Percentiles rank a stretch among this genome's conserved stretches.
Conservation (phyloP, 352 stramenopile genomes). For the Phytophthora idaei region DNA sequence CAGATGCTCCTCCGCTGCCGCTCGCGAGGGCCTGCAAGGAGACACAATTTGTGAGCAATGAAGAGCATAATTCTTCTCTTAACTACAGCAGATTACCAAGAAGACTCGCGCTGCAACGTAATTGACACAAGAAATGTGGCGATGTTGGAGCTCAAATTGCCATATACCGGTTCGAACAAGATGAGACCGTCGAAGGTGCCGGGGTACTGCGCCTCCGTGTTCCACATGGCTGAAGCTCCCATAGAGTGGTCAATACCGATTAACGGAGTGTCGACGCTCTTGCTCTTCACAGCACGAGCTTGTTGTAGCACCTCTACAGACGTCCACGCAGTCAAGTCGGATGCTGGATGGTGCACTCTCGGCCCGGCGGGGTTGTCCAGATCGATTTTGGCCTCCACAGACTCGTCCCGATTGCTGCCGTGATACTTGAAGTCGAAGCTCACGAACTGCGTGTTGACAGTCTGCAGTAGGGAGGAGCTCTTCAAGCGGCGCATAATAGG, state of each 20-base stretch:
- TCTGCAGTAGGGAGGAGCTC: constrained; percentile 36
- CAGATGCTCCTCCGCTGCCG: constrained; percentile 36
- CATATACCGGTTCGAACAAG: constrained; percentile 52
- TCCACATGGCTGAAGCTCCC: constrained; percentile 48
- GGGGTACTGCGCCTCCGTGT: constrained; percentile 36
- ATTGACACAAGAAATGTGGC: constrained; percentile 45
- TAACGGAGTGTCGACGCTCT: constrained; percentile 24
- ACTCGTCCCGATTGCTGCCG: constrained; percentile 51
- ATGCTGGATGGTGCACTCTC: constrained; percentile 42
- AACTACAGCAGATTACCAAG: constrained; percentile 21
- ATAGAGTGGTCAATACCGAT: constrained; percentile 64
- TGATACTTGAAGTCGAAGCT: constrained; percentile 63
- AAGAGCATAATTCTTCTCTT: neutral
- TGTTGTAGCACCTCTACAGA: constrained; percentile 35
- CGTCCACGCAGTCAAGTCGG: constrained; percentile 27
- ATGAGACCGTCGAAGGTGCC: constrained; percentile 55
- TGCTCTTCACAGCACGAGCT: constrained; percentile 23
- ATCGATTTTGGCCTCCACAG: constrained; percentile 28
- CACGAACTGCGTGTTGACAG: constrained; percentile 21
- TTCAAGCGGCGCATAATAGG: constrained; percentile 48
- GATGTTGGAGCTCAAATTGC: constrained; percentile 17
- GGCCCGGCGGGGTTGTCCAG: constrained; percentile 31
- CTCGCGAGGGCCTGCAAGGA: constrained; percentile 29
- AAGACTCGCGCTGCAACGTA: constrained; percentile 41
- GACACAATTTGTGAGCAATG: neutral